Base-by-base conservation (phyloP, 2,329 filamentous ascomycete species). In the Aspergillus sp. region DNA sequence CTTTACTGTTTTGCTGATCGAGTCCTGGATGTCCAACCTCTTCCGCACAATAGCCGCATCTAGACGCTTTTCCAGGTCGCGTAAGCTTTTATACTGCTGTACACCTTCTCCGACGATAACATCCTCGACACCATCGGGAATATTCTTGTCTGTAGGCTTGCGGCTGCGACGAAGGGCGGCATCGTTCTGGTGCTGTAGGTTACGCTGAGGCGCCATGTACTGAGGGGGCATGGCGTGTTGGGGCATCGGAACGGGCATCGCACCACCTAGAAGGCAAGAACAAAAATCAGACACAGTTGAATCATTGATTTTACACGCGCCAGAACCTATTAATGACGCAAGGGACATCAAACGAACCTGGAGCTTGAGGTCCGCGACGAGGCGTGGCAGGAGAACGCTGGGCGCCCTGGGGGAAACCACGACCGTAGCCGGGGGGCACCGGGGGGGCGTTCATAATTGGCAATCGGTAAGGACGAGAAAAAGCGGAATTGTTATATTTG, bases 31-130 rank as follows among this genome's bases (percentile, higher is more conserved):
- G 71, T 99, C 95, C 61, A 99, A 79, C 61, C 93, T 85, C 80
- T 99, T 99, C 70, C 93, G 88, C 74, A 95, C 93, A 83, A 97
- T 96, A 17, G 91, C 90, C 41, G 93, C 90, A 79, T 99, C 95
- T 56, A 99, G 81, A 54, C 88, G 85, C 70, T 91, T 87, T 82
- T 99, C 95, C 58, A 96, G 81, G 64, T 96, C 92, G 70, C 91
- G 86, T 71, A 99, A 78, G 57, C 89, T 86, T 70, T 87, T 88
- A 78, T 99, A 99, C 66, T 91, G 84, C 70, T 88, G 82, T 45
- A 89, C 91, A 40, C 89, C 88, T 73, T 96, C 90, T 61, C 90
- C 91, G 63, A 96, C 86, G 60, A 91, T 85, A 62, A 89, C 85
- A 48, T 91, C 87, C 66, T 96, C 93, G 45, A 96, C 83, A 56